Conservation (phyloP, 306 rosid genomes). For the Lotus japonicus region DNA sequence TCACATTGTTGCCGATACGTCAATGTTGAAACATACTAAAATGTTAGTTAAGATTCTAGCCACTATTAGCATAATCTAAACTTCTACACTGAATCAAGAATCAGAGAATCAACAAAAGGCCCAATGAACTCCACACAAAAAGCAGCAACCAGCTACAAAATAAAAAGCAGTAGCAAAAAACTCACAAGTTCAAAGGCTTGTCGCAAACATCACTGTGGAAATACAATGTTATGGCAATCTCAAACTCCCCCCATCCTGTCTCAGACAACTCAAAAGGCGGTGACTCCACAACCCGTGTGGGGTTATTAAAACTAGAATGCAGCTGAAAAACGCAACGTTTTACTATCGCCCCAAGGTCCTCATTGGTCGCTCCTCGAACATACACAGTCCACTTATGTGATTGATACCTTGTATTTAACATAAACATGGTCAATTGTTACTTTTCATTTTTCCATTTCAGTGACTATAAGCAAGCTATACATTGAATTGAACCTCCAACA, state of each 20-base stretch:
- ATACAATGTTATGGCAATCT: constrained; percentile 56
- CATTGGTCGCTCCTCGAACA: constrained; percentile 70
- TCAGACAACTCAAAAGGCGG: constrained; percentile 84
- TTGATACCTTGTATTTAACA: constrained; percentile 53
- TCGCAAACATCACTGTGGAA: constrained; percentile 72
- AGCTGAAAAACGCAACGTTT: constrained; percentile 74
- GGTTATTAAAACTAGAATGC: constrained; percentile 81
- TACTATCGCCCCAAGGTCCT: constrained; percentile 58
- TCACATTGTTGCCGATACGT: not conserved
- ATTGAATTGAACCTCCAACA: constrained; percentile 9
- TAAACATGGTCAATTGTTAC: constrained; percentile 9
- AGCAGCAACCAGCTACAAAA: constrained; percentile 11
- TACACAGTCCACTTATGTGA: constrained; percentile 83
- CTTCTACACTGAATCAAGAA: constrained; percentile 5
- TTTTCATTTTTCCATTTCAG: not conserved
- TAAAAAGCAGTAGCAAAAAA: constrained; percentile 24
- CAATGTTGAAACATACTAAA: not conserved
- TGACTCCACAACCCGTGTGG: constrained; percentile 59
- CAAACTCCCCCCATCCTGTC: constrained; percentile 87
- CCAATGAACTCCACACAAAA: not conserved
- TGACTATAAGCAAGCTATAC: constrained; percentile 12
- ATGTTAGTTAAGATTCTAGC: no score
- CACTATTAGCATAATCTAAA: not conserved
- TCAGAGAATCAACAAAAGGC: constrained; percentile 13
- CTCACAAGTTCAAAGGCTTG: constrained; percentile 77